Conservation (phyloP, 2,329 filamentous ascomycete genomes). For the Stemphylium beticola region DNA sequence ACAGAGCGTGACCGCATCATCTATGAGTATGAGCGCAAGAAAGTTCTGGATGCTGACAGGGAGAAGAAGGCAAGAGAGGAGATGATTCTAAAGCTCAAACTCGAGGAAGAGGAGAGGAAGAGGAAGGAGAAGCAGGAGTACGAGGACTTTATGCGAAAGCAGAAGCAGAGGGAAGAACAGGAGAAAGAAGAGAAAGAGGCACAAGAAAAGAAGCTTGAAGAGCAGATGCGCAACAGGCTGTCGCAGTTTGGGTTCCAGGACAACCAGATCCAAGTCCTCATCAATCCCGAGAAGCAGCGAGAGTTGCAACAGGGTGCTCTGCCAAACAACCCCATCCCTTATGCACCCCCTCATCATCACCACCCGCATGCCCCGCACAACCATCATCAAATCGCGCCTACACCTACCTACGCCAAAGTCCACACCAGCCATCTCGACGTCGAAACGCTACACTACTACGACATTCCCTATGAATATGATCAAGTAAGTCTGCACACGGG, state of each 20-base stretch:
- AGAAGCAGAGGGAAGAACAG: conserved; percentile 51
- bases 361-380: conserved; percentile 6
- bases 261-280: conserved; percentile 56
- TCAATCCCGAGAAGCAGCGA: conserved; percentile 54
- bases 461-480: conserved; percentile 57
- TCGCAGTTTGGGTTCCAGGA: conserved; percentile 54
- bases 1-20: conserved; percentile 43
- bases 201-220: conserved; percentile 52
- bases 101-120: conserved; percentile 50
- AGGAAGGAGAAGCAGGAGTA: conserved; percentile 52
- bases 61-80: conserved; percentile 47
- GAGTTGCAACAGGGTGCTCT: conserved; percentile 46
- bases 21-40: conserved; percentile 47
- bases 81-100: conserved; percentile 48
- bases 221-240: conserved; percentile 54
- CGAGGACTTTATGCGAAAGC: conserved; percentile 50
- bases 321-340: conserved; percentile 41
- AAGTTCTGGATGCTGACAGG: conserved; percentile 45
- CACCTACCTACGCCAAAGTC: conserved; percentile 57
- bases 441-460: conserved; percentile 57
- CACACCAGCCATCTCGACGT: conserved; percentile 53
- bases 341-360: conserved; percentile 3
- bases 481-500: conserved; percentile 44
- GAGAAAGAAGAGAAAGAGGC: conserved; percentile 50
- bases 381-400: conserved; percentile 15